Base-by-base conservation (phyloP, 2,329 filamentous ascomycete genomes). In the Amphichorda felina region DNA sequence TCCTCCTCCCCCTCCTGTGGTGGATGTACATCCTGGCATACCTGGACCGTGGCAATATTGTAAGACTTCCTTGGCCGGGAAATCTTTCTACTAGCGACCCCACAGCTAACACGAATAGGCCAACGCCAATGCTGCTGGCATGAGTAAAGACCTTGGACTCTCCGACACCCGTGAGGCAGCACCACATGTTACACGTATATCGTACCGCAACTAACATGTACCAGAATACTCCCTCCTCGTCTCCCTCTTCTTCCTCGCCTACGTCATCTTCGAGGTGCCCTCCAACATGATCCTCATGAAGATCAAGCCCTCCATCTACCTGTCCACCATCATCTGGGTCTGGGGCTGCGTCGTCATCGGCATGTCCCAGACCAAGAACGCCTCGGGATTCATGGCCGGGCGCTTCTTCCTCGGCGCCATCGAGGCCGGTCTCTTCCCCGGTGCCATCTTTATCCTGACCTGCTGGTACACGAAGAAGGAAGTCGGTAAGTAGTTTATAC, bases 391-490 rank as follows among this genome's bases (percentile, higher is more conserved):
- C 1, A 53, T 74, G 1, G 62, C 56, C 4, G 41, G 44, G 18
- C 38, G 69, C 2, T 59, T 70, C 29, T 46, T 73, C 14, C 54
- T 73, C 8, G 70, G 69, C 35, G 56, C 63, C 3, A 50, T 70
- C 15, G 67, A 72, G 43, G 59, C 66, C 16, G 66, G 66, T 2
- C 70, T 72, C 41, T 63, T 65, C 4, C 69, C 69, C 0, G 69
- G 67, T 15, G 62, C 69, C 3, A 47, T 72, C 13, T 59, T 65
- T 25, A 56, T 72, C 29, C 53, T 76, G n/a, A 69, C 61, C 1
- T 70, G 63, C 2, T 75, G 69, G 68, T 75, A 75, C 46, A 71
- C 67, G 47, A 62, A 58, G 26, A 51, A 61, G 4, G 67, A 72
- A 43, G 60, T 67, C 42, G 66, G 36, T 38, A 32, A 8, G 26